Evolutionary conservation across 2,329 filamentous ascomycete species (phyloP), one percentile per base, ranked within the genome.

Genomic region (Fusarium heterosporum): DNA sequence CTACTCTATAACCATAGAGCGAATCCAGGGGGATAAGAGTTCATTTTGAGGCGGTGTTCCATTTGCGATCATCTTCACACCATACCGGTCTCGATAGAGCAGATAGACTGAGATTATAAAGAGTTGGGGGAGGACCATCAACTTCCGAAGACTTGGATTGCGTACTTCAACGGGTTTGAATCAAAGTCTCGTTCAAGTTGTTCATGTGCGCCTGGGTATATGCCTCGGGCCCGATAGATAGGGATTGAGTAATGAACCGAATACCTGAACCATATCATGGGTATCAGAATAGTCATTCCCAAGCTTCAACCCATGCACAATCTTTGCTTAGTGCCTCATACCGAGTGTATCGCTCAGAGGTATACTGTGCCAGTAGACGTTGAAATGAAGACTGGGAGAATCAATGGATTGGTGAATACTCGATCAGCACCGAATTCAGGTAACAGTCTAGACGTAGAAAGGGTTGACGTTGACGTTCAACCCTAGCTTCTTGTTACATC

Each of bases 71-170:
- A 55, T 38, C 43, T 59, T 63, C 57, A 62, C 69, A 65, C 54
- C 47, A 41, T 50, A 32, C 61, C 55, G 49, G 38, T 61, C 46
- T 60, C 55, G 54, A 71, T 72, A 70, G 70, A 72, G 56, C 53
- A 52, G 66, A 61, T 54, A 66, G 64, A 39, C 55, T 39, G 46
- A 50, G 49, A 61, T 61, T 55, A 68, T 67, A 50, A 54, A 68
- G 54, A 54, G 50, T 50, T 49, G 50, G 45, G 22, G 34, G 29
- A 29, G 25, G 22, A 46, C 38, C 45, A 17, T 42, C 22, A 11
- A 39, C 38, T 11, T 55, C 14, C 36, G 28, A 22, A 28, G 41
- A 13, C 25, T 42, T 69, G 36, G 30, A 46, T 49, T 45, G 10
- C 13, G 30, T 43, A 26, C 38, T 50, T 29, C 45, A 43, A 29